Percentiles rank a stretch among this genome's conserved stretches.
phyloP scores from a whole-genome alignment of 805 yeast genomes.

The Pichia membranifaciens region DNA sequence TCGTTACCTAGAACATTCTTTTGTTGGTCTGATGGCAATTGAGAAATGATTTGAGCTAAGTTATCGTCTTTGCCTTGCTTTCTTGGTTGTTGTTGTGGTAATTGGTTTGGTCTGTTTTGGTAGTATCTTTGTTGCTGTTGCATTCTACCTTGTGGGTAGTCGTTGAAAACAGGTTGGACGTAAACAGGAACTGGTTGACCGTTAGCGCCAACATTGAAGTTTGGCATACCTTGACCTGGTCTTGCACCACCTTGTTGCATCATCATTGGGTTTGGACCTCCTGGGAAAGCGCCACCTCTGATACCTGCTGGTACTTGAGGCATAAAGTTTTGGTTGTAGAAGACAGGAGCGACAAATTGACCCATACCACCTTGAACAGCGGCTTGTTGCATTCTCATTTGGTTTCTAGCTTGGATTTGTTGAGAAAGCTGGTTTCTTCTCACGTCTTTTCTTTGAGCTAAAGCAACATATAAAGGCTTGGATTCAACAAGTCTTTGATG shows the following conservation, averaged over 20 bases:
- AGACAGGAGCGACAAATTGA: constrained; percentile 82
- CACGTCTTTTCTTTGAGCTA: constrained; percentile 97
- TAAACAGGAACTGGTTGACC: constrained; percentile 81
- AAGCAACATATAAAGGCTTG: constrained; percentile 96
- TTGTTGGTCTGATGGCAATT: constrained; percentile 81
- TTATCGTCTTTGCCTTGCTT: constrained; percentile 27
- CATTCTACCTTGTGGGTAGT: constrained; percentile 50
- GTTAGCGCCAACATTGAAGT: constrained; percentile 65
- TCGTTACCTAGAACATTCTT: constrained; percentile 98
- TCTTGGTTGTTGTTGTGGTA: constrained; percentile 21
- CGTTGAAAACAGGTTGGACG: constrained; percentile 76
- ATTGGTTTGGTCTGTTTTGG: constrained; percentile 36
- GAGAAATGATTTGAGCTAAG: constrained; percentile 57
- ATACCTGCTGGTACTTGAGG: constrained; percentile 43
- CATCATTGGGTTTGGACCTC: constrained; percentile 71
- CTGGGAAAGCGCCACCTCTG: constrained; percentile 74
- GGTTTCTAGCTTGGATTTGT: constrained; percentile 97
- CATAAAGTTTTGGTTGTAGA: constrained; percentile 79
- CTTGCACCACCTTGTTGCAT: constrained; percentile 58
- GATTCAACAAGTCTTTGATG: constrained; percentile 92
- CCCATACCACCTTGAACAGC: constrained; percentile 82
- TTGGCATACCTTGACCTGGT: constrained; percentile 48
- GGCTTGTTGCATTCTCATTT: constrained; percentile 96
- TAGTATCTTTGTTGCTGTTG: constrained; percentile 36
- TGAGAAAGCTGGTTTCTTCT: constrained; percentile 96